Evolutionary conservation across 2,329 filamentous ascomycete genomes (phyloP).

Genomic region (Amesomyces nigricolor): DNA sequence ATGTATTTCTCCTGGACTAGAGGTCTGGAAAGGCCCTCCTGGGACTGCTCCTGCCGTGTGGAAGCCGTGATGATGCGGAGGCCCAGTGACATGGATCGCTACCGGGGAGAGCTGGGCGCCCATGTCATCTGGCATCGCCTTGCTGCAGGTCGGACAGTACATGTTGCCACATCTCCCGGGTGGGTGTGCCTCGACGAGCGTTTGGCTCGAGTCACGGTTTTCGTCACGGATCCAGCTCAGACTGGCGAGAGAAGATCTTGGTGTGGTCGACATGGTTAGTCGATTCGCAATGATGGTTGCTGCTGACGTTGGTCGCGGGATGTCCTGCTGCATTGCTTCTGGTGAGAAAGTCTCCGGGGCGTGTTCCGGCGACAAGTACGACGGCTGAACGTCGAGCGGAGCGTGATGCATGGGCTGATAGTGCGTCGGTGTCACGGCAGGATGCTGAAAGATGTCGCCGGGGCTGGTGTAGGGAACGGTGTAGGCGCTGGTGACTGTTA

Average conservation of each 20-base stretch:
- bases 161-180: constrained; percentile 21
- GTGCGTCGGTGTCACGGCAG: constrained; percentile 15
- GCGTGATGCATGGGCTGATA: constrained; percentile 14
- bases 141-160: constrained; percentile 26
- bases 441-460: constrained; percentile 18
- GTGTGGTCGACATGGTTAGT: constrained; percentile 17
- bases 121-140: constrained; percentile 21
- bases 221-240: constrained; percentile 24
- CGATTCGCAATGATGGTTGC: constrained; percentile 19
- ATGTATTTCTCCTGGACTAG: constrained; percentile 14
- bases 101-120: constrained; percentile 13
- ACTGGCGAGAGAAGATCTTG: constrained; percentile 21
- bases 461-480: constrained; percentile 19
- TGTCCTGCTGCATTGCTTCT: constrained; percentile 17
- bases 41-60: constrained; percentile 1
- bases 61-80: constrained; percentile 10
- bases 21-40: constrained; percentile 9
- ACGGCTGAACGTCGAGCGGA: constrained; percentile 13
- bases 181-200: constrained; percentile 24
- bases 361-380: constrained; percentile 14
- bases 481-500: constrained; percentile 18
- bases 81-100: constrained; percentile 15
- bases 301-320: constrained; percentile 13
- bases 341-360: constrained; percentile 6
- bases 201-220: constrained; percentile 26